Evolutionary conservation across 305 asterid species (phyloP), one percentile per base, ranked within the genome.

Genomic region (Fraxinus paxiana): DNA sequence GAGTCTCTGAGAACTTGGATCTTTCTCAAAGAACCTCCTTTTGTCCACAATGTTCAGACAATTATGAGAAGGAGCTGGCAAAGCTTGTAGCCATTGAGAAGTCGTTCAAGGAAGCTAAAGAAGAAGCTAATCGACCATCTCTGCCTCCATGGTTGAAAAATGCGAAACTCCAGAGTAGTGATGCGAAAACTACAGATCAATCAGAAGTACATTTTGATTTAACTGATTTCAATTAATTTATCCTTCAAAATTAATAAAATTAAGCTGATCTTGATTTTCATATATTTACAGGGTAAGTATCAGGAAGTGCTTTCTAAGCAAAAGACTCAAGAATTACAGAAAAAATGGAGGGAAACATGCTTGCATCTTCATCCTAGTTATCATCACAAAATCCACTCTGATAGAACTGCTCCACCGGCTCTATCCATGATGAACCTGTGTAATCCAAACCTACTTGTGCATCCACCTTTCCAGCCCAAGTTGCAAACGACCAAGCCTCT

Each of bases 81-180:
- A 86, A 86, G 82, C 89, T 86, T 30, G 82, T 85, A 12, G 87
- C 94, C 51, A 83, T 87, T 22, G 96, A 90, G 86, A 89, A 87
- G 88, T 91, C 94, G 20, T 85, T 87, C 35, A 82, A 89, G 0
- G 91, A 88, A 69, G 75, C 86, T 48, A 90, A 84, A 78, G 84
- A 91, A 37, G 92, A 86, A 34, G 69, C 84, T 6, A 41, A 88
- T 24, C 79, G 67, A 69, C 84, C 92, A 22, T 48, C 93, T 35
- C 84, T 93, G 63, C 98, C 97, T 3, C 92, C 83, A 38, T 93
- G 98, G 98, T 72, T 94, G 90, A 97, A 92, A 84, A 90, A 80
- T 73, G 98, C 95, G 6, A 92, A 91, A 85, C 86, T 85, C 86
- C 70, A 85, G 34, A 82, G 51, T 31, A 51, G 78, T 73, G 92